Base-by-base conservation (phyloP, 1,139 yeast genomes). In the Taiozyma sp. region DNA sequence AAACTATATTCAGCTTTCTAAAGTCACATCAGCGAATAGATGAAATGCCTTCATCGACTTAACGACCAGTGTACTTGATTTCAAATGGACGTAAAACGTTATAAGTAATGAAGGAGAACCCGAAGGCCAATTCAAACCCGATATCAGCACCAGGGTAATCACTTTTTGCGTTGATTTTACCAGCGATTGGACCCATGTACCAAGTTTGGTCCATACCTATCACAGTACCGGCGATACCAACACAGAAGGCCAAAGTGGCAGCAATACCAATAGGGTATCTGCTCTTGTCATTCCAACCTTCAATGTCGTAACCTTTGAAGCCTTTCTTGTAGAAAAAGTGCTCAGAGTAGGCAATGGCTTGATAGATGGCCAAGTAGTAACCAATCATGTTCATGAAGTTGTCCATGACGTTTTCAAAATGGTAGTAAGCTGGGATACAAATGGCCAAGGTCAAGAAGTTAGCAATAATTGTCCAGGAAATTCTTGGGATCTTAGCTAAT, bases 301-400 rank as follows among this genome's bases (percentile, higher is more conserved):
- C 78, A 59, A 84, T 78, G 66, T 85, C 80, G 71, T 90, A 90
- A 54, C 78, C 80, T 45, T 70, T 59, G 60, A 80, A 76, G 51
- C 85, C 84, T 58, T 73, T 76, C 66, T 84, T 80, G 79, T 80
- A 85, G 63, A 89, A 74, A 65, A 87, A 83, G 70, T 90, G 97
- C 70, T 90, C 96, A 44, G 88, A 77, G 36, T 85, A 68, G 45
- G 80, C 70, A 67, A 90, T 80, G 47, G 88, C 80, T 65, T 81
- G 82, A 72, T 90, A 90, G 65, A 90, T 86, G 54, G 96, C 89
- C 66, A 90, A 76, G 80, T 93, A 90, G 76, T 91, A 91, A 57
- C 88, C 92, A 67, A 90, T 88, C 67, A 90, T 73, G 72, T 87
- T 83, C 96, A 91, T 89, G 71, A 90, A 90, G 70, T 87, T 82